These are phyloP conservation scores for Didymella keratinophila DNA, from an alignment of 2,329 filamentous ascomycete genomes.

Conservation along the genomic window DNA sequence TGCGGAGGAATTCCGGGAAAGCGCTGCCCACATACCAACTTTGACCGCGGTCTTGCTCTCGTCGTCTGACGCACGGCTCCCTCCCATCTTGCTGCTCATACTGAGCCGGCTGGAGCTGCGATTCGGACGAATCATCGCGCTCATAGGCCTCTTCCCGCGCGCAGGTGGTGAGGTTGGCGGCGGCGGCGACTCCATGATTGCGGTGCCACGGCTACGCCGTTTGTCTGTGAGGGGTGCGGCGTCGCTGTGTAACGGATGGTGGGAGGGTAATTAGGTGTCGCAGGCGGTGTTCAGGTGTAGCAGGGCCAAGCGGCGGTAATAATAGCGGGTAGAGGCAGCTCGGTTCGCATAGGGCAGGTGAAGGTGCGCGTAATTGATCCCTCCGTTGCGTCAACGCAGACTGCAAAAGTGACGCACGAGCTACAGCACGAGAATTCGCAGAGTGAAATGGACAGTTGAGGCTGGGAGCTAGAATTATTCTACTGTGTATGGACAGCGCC, in stretches of 20 bases:
- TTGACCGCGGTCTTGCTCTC: constrained; percentile 90
- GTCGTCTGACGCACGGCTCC: constrained; percentile 87
- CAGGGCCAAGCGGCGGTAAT: constrained; percentile 7
- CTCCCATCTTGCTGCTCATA: constrained; percentile 77
- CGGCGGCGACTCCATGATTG: constrained; percentile 49
- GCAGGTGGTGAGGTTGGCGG: constrained; percentile 50
- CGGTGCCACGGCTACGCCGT: constrained; percentile 39
- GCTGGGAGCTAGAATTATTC: constrained; percentile 11
- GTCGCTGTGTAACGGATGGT: constrained; percentile 22
- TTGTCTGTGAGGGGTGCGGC: constrained; percentile 19
- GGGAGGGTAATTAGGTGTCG: constrained; percentile 15
- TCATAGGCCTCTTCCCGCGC: constrained; percentile 72
- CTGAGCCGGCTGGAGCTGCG: constrained; percentile 87
- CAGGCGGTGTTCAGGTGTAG: constrained; percentile 1
- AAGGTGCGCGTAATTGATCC: constrained; percentile 12
- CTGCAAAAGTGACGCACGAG: constrained; percentile 6
- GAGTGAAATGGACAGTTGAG: constrained; percentile 4
- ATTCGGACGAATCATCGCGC: constrained; percentile 78
- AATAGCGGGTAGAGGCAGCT: constrained; percentile 5
- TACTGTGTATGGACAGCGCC: constrained; percentile 13
- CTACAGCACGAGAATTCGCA: constrained; percentile 3
- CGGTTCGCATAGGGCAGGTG: constrained; percentile 11
- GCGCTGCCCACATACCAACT: constrained; percentile 76
- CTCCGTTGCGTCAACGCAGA: constrained; percentile 9
- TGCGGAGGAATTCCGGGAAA: constrained; percentile 15